phyloP scores from a whole-genome alignment of 2,329 filamentous ascomycete species.

The Mycosphaerelloides madeirae region DNA sequence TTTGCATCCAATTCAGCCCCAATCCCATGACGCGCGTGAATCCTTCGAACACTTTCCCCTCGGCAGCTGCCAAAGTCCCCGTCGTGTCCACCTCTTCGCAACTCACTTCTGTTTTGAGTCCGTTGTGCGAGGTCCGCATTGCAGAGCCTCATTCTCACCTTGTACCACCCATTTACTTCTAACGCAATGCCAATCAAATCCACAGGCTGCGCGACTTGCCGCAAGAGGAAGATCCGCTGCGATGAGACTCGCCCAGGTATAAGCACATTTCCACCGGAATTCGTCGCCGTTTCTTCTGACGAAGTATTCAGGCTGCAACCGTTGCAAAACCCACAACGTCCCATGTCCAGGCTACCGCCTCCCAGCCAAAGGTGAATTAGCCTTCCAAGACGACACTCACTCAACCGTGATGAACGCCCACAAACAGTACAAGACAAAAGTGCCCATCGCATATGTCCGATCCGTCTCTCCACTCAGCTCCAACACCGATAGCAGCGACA shows the following conservation, averaged over 20 bases:
- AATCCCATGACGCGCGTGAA: too few species aligned
- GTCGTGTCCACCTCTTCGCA: background rate
- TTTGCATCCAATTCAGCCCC: too few species aligned
- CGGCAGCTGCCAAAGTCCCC: background rate
- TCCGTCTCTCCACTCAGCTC: background rate
- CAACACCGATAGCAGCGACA: background rate
- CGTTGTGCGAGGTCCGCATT: background rate
- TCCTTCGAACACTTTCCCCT: background rate
- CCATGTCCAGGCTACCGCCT: conserved; percentile 29
- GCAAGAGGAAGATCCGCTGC: conserved; percentile 32
- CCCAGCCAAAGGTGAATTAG: conserved; percentile 21
- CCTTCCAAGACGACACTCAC: conserved; percentile 27
- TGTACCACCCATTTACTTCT: background rate
- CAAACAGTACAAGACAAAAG: conserved; percentile 6
- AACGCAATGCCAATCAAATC: conserved; percentile 27
- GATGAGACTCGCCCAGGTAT: conserved; percentile 25
- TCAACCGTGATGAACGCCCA: conserved; percentile 16
- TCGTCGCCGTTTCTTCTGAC: background rate
- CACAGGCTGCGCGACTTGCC: conserved; percentile 29
- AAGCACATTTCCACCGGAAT: background rate
- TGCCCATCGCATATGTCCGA: background rate
- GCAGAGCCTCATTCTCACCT: background rate
- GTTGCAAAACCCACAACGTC: conserved; percentile 30
- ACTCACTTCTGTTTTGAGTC: background rate
- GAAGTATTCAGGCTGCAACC: conserved; percentile 16